Evolutionary conservation across 257 asterid species (phyloP), one percentile per base, ranked within the genome.

Genomic region (Ilex aquifolium): DNA sequence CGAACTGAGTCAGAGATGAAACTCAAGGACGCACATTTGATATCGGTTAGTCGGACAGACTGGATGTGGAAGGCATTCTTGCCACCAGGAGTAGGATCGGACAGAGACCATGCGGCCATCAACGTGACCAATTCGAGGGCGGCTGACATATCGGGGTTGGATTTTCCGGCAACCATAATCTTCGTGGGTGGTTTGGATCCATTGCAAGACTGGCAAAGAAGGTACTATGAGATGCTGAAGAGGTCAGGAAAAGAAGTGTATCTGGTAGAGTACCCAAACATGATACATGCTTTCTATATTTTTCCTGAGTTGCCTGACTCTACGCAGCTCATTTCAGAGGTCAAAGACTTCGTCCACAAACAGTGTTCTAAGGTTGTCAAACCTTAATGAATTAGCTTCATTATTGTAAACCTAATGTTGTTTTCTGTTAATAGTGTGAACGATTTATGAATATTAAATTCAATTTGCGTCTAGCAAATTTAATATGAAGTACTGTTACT

Each of bases 41-140:
- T 84, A 44, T 77, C 82, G 3, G 39, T 42, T 8, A 44, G 13
- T 2, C 66, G 85, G 42, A 82, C 85, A 0, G 91, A 89, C 17
- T 86, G 82, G 78, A 62, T 78, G 77, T 89, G 96, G 96, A 78
- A 69, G 10, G 93, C 93, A 6, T 71, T 84, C 44, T 29, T 86
- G 69, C 79, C 85, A 32, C 54, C 64, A 0, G 82, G 73, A 13
- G 62, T 57, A 8, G 83, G 75, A 4, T 64, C 58, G 57, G 69
- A 86, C 63, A 76, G 88, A 3, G 88, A 86, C 70, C 92, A 88
- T 32, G 74, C 75, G 74, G 85, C 27, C 15, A 77, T 86, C 78
- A 88, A 88, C 11, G 95, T 88, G 0, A 75, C 85, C 74, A 95
- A 95, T 3, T 92, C 92, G 0, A 84, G 66, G 52, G 96, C 96